phyloP scores from a whole-genome alignment of 306 rosid genomes.

The Pueraria montana region DNA sequence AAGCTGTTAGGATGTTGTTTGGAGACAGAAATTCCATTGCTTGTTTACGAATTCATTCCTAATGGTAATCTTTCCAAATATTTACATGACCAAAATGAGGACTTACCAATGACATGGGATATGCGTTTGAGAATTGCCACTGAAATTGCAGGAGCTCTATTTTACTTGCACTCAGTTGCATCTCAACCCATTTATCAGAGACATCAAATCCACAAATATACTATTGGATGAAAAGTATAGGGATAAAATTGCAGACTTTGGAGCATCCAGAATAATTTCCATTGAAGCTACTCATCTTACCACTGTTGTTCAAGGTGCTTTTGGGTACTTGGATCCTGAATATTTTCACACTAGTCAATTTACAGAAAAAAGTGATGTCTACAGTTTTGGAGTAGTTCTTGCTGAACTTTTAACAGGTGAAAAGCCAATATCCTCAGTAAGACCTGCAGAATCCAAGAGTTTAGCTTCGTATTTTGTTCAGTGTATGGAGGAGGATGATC shows the following conservation, averaged over 20 bases:
- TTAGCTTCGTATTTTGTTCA: constrained; percentile 53
- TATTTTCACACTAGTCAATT: constrained; percentile 49
- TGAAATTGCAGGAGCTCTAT: constrained; percentile 49
- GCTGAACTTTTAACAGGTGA: constrained; percentile 48
- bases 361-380: constrained; percentile 52
- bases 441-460: constrained; percentile 9
- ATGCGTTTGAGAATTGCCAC: constrained; percentile 51
- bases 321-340: constrained; percentile 55
- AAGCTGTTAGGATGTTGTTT: constrained; percentile 52
- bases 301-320: constrained; percentile 48
- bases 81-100: constrained; percentile 36
- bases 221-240: constrained; percentile 48
- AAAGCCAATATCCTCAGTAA: constrained; percentile 17
- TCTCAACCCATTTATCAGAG: constrained; percentile 50
- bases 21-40: constrained; percentile 47
- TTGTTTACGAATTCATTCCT: constrained; percentile 54
- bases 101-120: constrained; percentile 52
- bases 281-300: constrained; percentile 52
- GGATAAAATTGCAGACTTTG: constrained; percentile 55
- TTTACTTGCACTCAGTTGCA: constrained; percentile 54
- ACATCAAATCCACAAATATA: constrained; percentile 55
- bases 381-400: constrained; percentile 52
- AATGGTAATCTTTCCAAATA: constrained; percentile 48
- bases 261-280: constrained; percentile 47
- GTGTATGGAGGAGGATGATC: constrained; percentile 29